Conservation (phyloP, 495 filamentous ascomycete species). For the Xanthoparmelia taractica region DNA sequence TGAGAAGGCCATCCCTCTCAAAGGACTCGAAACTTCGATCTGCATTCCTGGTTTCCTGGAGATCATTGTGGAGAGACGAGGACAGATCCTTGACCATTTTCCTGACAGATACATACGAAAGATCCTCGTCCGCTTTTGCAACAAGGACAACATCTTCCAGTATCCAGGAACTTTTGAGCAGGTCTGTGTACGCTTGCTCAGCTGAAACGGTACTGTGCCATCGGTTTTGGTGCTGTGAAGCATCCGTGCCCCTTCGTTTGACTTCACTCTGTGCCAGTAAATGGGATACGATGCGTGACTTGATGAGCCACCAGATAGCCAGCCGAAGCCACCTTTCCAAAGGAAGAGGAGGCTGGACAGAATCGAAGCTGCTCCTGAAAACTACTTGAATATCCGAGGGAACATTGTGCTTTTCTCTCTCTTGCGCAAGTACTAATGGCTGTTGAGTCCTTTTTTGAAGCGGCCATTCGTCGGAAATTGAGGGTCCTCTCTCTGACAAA, state of each 20-base stretch:
- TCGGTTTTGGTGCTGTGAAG: slow-evolving; percentile 1
- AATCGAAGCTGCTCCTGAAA: slow-evolving; percentile 8
- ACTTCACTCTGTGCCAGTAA: background rate
- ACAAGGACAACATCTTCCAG: slow-evolving; percentile 14
- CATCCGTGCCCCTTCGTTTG: background rate
- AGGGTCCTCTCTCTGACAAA: background rate
- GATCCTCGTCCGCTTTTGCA: slow-evolving; percentile 5
- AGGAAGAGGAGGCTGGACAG: background rate
- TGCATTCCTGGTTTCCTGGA: background rate
- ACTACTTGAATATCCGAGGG: background rate
- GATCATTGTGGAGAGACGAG: slow-evolving; percentile 8
- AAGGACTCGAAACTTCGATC: background rate
- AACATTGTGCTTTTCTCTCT: slow-evolving; percentile 13
- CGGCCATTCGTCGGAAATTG: background rate
- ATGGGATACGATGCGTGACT: slow-evolving; percentile 7
- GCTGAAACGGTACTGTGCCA: slow-evolving; percentile 19
- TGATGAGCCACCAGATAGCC: slow-evolving; percentile 21
- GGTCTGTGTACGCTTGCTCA: slow-evolving; percentile 17
- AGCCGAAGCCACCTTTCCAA: slow-evolving; percentile 19
- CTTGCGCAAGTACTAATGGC: slow-evolving; percentile 4
- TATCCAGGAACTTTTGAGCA: slow-evolving; percentile 21
- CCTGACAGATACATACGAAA: slow-evolving; percentile 2
- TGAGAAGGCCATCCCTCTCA: background rate
- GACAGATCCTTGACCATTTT: slow-evolving; percentile 12
- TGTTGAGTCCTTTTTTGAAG: background rate